Conservation (phyloP, 306 rosid species). For the Vigna angularis region DNA sequence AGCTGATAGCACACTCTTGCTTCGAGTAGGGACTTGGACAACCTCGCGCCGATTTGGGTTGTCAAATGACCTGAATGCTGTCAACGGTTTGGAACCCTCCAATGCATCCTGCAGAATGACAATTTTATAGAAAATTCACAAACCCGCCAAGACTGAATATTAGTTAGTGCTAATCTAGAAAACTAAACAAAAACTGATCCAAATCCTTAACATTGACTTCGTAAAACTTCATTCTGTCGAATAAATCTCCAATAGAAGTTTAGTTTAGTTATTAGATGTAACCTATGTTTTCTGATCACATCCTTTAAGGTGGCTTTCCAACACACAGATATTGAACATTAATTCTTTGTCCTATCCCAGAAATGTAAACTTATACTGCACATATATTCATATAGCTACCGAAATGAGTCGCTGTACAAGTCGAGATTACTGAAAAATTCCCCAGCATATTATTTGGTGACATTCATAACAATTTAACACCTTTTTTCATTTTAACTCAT, state of each 20-base stretch:
- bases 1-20: slow-evolving; percentile 89
- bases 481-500: slow-evolving; percentile 10
- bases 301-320: no score
- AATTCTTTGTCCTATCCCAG: background rate
- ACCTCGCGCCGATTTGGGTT: slow-evolving; percentile 64
- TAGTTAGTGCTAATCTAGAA: slow-evolving; percentile 6
- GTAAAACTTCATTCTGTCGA: background rate
- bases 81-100: slow-evolving; percentile 70
- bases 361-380: background rate
- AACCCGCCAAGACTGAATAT: slow-evolving; percentile 18
- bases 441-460: background rate
- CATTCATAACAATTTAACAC: slow-evolving; percentile 6
- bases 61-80: slow-evolving; percentile 78
- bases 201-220: background rate
- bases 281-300: no score
- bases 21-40: slow-evolving; percentile 71
- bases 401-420: background rate
- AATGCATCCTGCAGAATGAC: slow-evolving; percentile 64
- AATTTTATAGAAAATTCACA: slow-evolving; percentile 12
- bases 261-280: background rate
- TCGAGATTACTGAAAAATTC: background rate
- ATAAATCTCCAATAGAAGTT: background rate
- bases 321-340: background rate
- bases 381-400: background rate
- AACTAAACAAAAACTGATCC: background rate